These are phyloP conservation scores for Dalbergia oliveri DNA, from an alignment of 306 rosid genomes.

Conservation along the genomic window DNA sequence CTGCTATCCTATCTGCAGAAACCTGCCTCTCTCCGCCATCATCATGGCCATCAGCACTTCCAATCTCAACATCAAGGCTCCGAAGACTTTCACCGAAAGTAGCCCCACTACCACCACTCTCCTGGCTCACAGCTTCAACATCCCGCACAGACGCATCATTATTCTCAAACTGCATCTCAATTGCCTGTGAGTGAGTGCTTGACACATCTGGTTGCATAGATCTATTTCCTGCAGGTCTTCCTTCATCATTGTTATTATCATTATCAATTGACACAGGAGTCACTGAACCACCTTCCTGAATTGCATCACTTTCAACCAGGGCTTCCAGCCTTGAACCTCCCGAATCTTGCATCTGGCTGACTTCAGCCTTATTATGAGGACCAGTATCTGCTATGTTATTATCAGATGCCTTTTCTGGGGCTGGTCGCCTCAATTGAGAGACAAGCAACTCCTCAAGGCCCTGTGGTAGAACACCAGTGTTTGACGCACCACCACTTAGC, in stretches of 20 bases:
- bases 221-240: constrained; percentile 62
- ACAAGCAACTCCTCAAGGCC: constrained; percentile 97
- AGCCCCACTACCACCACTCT: constrained; percentile 99
- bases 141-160: constrained; percentile 82
- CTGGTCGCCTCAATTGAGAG: constrained; percentile 82
- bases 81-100: constrained; percentile 99
- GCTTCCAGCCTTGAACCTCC: constrained; percentile 64
- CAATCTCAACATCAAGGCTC: constrained; percentile 98
- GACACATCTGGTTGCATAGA: constrained; percentile 64
- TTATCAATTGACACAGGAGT: constrained; percentile 50
- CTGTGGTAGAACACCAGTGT: constrained; percentile 69
- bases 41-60: constrained; percentile 99
- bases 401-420: constrained; percentile 70
- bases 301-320: constrained; percentile 64
- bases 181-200: constrained; percentile 62
- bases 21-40: constrained; percentile 93
- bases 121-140: constrained; percentile 99
- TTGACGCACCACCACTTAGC: constrained; percentile 85
- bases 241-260: constrained; percentile 50
- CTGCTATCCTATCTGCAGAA: constrained; percentile 71
- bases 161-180: constrained; percentile 92
- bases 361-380: constrained; percentile 63
- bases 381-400: constrained; percentile 55
- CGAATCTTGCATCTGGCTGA: constrained; percentile 62
- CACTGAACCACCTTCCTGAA: constrained; percentile 54